phyloP scores from a whole-genome alignment of 805 yeast species.

The Aciculoconidium aculeatum region DNA sequence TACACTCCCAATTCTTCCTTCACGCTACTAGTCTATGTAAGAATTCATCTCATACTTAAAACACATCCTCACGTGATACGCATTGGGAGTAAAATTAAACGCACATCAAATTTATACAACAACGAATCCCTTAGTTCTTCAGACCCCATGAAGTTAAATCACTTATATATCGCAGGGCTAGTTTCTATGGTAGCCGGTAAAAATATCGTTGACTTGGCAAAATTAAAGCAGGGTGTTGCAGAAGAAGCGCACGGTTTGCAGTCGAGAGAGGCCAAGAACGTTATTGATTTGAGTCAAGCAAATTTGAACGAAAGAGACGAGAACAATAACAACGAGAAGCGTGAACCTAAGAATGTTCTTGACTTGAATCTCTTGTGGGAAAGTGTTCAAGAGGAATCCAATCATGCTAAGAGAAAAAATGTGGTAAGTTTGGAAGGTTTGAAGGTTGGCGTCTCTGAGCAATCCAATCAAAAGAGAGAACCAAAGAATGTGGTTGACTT shows the following conservation, averaged over 20 bases:
- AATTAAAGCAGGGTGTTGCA: slow-evolving; percentile 1
- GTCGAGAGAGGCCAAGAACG: slow-evolving; percentile 6
- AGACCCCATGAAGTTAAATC: too few relatives aligned
- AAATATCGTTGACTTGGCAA: slow-evolving; percentile 8
- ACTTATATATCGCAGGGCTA: too few relatives aligned
- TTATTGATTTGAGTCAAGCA: slow-evolving; percentile 2
- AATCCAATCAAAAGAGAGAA: slow-evolving; percentile 1
- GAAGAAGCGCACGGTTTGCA: slow-evolving; percentile 1
- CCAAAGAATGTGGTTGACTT: slow-evolving; percentile 6
- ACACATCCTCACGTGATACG: slow-evolving; percentile 1
- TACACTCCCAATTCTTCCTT: too few relatives aligned
- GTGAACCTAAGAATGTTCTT: slow-evolving; percentile 11
- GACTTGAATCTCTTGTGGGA: slow-evolving; percentile 5
- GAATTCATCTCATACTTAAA: neutral
- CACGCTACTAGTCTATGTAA: neutral
- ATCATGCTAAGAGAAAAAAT: too few relatives aligned
- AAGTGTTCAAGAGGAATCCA: neutral
- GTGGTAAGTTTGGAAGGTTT: neutral
- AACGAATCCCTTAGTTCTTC: too few relatives aligned
- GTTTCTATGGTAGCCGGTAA: slow-evolving; percentile 5
- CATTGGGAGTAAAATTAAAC: too few relatives aligned
- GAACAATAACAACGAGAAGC: slow-evolving; percentile 4
- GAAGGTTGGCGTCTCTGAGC: neutral
- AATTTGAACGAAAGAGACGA: neutral
- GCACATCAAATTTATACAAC: too few relatives aligned